Evolutionary conservation across 1,139 yeast species (phyloP).

Genomic region (Ogataea hybrid): DNA sequence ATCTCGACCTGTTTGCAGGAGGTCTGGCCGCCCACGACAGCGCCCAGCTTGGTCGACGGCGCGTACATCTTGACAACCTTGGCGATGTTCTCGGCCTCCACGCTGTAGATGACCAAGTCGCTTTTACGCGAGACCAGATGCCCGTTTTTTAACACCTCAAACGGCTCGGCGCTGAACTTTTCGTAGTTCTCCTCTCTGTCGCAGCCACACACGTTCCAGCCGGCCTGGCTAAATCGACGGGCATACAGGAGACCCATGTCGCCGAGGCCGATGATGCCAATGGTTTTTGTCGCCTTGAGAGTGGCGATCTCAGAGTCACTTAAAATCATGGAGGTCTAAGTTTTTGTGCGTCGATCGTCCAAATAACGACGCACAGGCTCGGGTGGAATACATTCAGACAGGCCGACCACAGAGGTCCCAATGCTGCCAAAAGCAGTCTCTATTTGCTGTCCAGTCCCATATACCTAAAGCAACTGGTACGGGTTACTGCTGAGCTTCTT

Average conservation of each 20-base stretch:
- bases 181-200: conserved; percentile 72
- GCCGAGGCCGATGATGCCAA: conserved; percentile 94
- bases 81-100: conserved; percentile 81
- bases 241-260: conserved; percentile 96
- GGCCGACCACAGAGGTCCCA: too few relatives aligned
- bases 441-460: not conserved
- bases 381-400: too few relatives aligned
- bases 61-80: conserved; percentile 74
- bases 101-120: conserved; percentile 84
- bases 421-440: too few relatives aligned
- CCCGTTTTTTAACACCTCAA: conserved; percentile 69
- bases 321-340: conserved; percentile 11
- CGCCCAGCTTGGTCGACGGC: conserved; percentile 81
- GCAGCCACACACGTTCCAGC: conserved; percentile 91
- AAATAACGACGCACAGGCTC: not conserved
- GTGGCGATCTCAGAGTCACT: conserved; percentile 14
- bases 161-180: conserved; percentile 41
- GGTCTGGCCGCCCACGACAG: conserved; percentile 97
- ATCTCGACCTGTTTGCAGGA: conserved; percentile 93
- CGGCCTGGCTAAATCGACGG: conserved; percentile 68
- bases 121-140: conserved; percentile 76
- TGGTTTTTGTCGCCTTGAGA: conserved; percentile 40
- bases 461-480: too few relatives aligned
- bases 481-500: too few relatives aligned
- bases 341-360: conserved; percentile 5